These are phyloP conservation scores for Coleophoma eucalyptorum DNA, from an alignment of 2,329 filamentous ascomycete species.

Conservation along the genomic window DNA sequence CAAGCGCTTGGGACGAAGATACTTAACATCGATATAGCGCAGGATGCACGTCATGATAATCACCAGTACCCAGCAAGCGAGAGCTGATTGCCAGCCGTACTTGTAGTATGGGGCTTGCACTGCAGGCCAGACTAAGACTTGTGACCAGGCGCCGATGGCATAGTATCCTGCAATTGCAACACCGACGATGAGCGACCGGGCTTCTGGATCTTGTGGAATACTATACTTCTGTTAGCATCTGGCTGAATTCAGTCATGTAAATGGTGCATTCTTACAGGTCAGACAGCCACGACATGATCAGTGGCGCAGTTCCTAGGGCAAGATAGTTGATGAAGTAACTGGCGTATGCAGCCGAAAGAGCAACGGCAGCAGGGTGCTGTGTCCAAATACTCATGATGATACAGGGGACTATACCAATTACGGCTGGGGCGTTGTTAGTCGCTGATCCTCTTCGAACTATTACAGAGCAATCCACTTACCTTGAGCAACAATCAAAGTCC, in stretches of 20 bases:
- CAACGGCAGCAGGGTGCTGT: conserved; percentile 34
- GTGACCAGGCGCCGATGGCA: conserved; percentile 45
- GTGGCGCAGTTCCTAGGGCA: conserved; percentile 43
- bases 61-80: conserved; percentile 39
- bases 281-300: conserved; percentile 49
- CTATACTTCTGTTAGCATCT: conserved; percentile 19
- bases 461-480: not conserved
- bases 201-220: conserved; percentile 45
- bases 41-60: conserved; percentile 39
- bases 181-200: conserved; percentile 43
- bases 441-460: not conserved
- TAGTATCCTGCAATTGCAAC: conserved; percentile 46
- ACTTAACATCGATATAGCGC: conserved; percentile 39
- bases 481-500: conserved; percentile 45
- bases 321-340: conserved; percentile 47
- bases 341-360: conserved; percentile 43
- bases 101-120: conserved; percentile 44
- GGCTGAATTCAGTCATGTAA: not conserved
- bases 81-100: conserved; percentile 45
- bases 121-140: conserved; percentile 48
- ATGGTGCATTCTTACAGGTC: conserved; percentile 31
- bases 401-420: conserved; percentile 42
- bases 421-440: conserved; percentile 11
- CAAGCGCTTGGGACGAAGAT: conserved; percentile 17
- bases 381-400: conserved; percentile 54